phyloP scores from a whole-genome alignment of 1,284 basidiomycete genomes.

The Naganishia cerealis region DNA sequence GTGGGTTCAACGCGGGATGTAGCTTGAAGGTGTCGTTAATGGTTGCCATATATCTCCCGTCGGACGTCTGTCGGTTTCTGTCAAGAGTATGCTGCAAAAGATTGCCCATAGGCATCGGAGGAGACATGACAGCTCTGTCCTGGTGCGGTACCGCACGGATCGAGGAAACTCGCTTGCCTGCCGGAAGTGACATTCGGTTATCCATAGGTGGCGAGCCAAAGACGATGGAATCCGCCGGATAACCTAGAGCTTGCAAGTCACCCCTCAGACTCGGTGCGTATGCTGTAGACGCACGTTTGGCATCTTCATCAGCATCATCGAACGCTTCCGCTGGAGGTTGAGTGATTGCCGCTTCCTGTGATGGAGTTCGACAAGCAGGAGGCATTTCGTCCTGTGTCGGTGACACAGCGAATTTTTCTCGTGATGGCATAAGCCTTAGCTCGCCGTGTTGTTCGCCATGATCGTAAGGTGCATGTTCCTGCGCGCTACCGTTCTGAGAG shows the following conservation, averaged over 20 bases:
- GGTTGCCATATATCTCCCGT: constrained; percentile 45
- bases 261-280: constrained; percentile 39
- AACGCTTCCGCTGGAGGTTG: constrained; percentile 40
- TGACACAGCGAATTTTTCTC: constrained; percentile 39
- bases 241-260: constrained; percentile 43
- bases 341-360: constrained; percentile 33
- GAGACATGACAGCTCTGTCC: constrained; percentile 43
- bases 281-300: constrained; percentile 37
- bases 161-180: constrained; percentile 38
- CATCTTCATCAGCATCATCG: constrained; percentile 46
- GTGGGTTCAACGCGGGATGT: constrained; percentile 49
- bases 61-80: constrained; percentile 32
- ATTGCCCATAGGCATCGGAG: constrained; percentile 47
- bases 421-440: constrained; percentile 40
- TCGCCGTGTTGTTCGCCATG: constrained; percentile 33
- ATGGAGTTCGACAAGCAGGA: constrained; percentile 28
- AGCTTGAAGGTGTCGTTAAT: constrained; percentile 53
- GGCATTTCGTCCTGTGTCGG: constrained; percentile 33
- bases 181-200: constrained; percentile 15
- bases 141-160: constrained; percentile 43
- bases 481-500: constrained; percentile 38
- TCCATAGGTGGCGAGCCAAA: constrained; percentile 42
- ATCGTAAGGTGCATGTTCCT: constrained; percentile 46
- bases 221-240: constrained; percentile 46
- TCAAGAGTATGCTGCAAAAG: constrained; percentile 35